Base-by-base conservation (phyloP, 352 stramenopile genomes). In the Phytophthora crassamura region DNA sequence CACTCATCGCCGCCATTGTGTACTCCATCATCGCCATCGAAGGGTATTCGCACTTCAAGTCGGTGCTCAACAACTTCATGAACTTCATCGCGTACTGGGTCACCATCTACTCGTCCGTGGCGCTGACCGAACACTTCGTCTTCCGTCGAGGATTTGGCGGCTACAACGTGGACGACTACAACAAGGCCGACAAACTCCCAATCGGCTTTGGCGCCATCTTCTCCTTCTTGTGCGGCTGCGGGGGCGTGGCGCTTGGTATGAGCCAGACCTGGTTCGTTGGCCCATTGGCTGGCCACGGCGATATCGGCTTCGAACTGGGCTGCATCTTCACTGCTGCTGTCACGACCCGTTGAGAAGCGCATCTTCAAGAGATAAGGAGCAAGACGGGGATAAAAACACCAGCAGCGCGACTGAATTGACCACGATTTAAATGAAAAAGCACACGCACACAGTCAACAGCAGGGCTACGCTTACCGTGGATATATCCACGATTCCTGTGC, bases 81-180 rank as follows among this genome's bases (percentile, higher is more conserved):
- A 82, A 82, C 69, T 68, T 82, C 63, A 77, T 82, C 67, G 63
- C 61, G 30, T 82, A 77, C 48, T 82, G 74, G 70, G 50, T 68
- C 15, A 72, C 69, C 1, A 66, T 75, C 45, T 82, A 82, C 58
- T 39, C 65, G 7, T 69, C 61, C 0, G 46, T 82, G 4, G 61
- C 54, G 10, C 30, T 82, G 16, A 75, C 59, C 6, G 70, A 79
- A 0, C 74, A 82, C 48, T 71, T 82, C 8, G 51, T 75, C 11
- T 82, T 82, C 49, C 67, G 67, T 30, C 59, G 56, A 2, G 74
- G 74, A 10, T 78, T 82, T 40, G 35, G 43, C 15, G 70, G 74
- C 20, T 79, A 79, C 52, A 69, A 72, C 22, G 63, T 75, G 0
- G 63, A 79, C 5, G 67, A 82, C 52, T 67, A 79, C 53, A 69